Evolutionary conservation across 805 yeast genomes (phyloP).

Genomic region (Zygosaccharomyces kombuchaensis): DNA sequence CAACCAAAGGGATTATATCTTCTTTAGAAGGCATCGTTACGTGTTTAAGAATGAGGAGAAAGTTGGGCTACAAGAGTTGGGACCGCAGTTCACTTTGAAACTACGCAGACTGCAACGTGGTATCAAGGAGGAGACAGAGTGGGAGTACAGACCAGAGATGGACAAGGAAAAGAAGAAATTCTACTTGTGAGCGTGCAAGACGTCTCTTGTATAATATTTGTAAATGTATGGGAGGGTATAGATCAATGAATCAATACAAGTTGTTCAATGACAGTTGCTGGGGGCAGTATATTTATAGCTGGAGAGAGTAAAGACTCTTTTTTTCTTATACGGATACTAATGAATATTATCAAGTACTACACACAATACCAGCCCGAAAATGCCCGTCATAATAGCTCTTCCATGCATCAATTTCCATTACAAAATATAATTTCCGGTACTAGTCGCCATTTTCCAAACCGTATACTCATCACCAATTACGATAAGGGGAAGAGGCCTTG

Average conservation of each 20-base stretch:
- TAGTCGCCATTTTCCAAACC: neutral
- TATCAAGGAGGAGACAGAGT: constrained; percentile 82
- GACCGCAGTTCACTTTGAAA: constrained; percentile 92
- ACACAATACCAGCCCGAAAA: no score
- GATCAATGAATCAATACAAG: neutral
- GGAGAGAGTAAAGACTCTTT: neutral
- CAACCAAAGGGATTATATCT: constrained; percentile 92
- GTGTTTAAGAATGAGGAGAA: constrained; percentile 83
- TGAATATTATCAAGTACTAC: no score
- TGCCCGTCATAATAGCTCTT: neutral
- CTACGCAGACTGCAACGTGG: constrained; percentile 89
- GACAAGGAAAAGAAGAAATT: constrained; percentile 94
- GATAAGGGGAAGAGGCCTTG: constrained; percentile 11
- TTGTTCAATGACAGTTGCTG: neutral
- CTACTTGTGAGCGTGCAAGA: constrained; percentile 48
- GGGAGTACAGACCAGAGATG: constrained; percentile 97
- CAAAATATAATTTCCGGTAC: neutral
- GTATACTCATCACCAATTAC: constrained; percentile 4
- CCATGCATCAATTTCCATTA: neutral
- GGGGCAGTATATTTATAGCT: neutral
- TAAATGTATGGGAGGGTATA: neutral
- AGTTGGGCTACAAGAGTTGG: constrained; percentile 93
- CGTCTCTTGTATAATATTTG: constrained; percentile 1
- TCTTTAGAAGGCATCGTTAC: constrained; percentile 93
- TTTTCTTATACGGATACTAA: neutral